A percentile compares a stretch with the other conserved stretches of the same genome.
Evolutionary conservation across 306 rosid genomes (phyloP).

Genomic region (Rosa chinensis): DNA sequence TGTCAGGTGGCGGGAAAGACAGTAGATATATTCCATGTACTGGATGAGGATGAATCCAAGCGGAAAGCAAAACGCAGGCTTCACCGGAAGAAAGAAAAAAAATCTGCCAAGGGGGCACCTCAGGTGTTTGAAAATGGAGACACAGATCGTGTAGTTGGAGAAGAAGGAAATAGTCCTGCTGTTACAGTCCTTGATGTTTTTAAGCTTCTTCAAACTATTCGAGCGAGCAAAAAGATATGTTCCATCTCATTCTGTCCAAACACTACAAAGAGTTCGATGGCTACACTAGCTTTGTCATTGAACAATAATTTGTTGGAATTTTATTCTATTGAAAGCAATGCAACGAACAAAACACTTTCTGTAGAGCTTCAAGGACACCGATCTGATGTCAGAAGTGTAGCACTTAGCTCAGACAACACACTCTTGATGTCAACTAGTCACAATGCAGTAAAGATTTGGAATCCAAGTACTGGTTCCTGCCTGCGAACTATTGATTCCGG

Average conservation of each 20-base stretch:
- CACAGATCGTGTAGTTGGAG: conserved; percentile 38
- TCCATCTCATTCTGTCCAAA: conserved; percentile 80
- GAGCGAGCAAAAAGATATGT: conserved; percentile 89
- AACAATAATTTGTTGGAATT: conserved; percentile 82
- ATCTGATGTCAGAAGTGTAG: conserved; percentile 80
- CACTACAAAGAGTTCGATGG: conserved; percentile 66
- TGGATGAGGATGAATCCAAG: conserved; percentile 83
- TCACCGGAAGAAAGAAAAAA: conserved; percentile 81
- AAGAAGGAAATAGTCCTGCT: conserved; percentile 37
- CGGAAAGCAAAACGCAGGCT: conserved; percentile 83
- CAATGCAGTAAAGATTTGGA: conserved; percentile 89
- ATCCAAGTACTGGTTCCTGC: conserved; percentile 90
- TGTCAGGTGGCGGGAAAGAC: conserved; percentile 93
- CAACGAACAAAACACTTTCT: conserved; percentile 49
- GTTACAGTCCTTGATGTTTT: conserved; percentile 74
- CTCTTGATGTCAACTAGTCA: conserved; percentile 97
- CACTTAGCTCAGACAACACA: conserved; percentile 84
- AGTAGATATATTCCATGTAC: conserved; percentile 70
- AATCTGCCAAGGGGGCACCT: conserved; percentile 51
- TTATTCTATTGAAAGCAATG: conserved; percentile 58
- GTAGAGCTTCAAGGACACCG: conserved; percentile 94
- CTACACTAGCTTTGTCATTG: conserved; percentile 80
- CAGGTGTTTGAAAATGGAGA: conserved; percentile 49
- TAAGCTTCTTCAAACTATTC: conserved; percentile 75
- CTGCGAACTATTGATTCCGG: conserved; percentile 91